Evolutionary conservation across 1,284 basidiomycete species (phyloP), one percentile per base, ranked within the genome.

Genomic region (Apiotrichum siamense): DNA sequence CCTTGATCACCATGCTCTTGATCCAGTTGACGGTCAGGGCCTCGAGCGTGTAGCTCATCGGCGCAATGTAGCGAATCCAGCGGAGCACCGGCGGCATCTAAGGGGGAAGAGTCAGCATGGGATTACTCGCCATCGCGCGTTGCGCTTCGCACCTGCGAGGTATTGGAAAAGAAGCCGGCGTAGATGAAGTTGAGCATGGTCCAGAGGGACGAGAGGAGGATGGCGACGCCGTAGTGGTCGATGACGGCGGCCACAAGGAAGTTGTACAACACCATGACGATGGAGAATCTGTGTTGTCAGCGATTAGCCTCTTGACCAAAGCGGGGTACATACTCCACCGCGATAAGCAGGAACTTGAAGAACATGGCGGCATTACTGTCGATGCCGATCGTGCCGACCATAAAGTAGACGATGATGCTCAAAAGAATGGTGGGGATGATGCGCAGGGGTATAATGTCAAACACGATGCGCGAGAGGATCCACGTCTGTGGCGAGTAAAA

Each of bases 381-480:
- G 33, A 35, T n/a, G 33, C 33, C 27, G 29, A 43, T n/a, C 3
- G 27, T 20, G 2, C 91, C 89, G 13, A 89, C 88, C 90, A 94
- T 73, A 85, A 88, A 94, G 66, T 98, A 98, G 4, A 96, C 85
- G 63, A 97, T 96, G 7, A 88, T 86, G 24, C 92, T 91, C 57
- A 93, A 90, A 59, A 97, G 80, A 60, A 97, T 81, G 0, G 94
- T 91, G 7, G 94, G 94, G 7, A 97, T 86, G 18, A 98, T 81
- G 21, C 94, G 84, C n/a, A 98, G 79, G 0, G 94, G 94, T 6
- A 97, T 77, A 55, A 97, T 89, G 70, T 98, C 94, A 71, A 97
- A 97, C n/a, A 98, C 80, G 48, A 96, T 84, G 79, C 97, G 97
- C 49, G 91, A 88, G 1, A 87, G 78, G 72, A 98, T 97, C 93